Conservation (phyloP, 2,329 filamentous ascomycete species). For the Exophiala aquamarina region DNA sequence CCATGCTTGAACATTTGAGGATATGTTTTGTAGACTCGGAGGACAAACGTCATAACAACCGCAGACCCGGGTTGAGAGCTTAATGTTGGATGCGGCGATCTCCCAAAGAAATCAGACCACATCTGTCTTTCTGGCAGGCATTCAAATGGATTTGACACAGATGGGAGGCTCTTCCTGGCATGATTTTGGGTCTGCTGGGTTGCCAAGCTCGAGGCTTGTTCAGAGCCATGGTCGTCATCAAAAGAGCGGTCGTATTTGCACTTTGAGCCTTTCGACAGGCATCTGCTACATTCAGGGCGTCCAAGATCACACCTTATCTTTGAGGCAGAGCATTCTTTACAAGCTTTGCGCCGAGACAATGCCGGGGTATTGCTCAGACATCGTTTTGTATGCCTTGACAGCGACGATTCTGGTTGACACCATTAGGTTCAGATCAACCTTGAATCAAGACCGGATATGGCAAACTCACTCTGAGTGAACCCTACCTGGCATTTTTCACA, state of each 20-base stretch:
- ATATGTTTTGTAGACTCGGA: constrained; percentile 4
- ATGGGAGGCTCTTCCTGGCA: too few species aligned
- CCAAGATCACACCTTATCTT: constrained; percentile 4
- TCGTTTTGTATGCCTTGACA: constrained; percentile 1
- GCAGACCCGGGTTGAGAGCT: not conserved
- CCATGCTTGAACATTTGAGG: constrained; percentile 3
- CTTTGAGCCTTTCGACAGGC: not conserved
- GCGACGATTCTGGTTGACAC: not conserved
- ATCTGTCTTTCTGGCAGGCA: too few species aligned
- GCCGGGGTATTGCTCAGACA: constrained; percentile 1
- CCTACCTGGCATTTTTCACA: too few species aligned
- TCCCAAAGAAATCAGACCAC: too few species aligned
- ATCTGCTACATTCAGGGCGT: constrained; percentile 2
- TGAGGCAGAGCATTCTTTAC: constrained; percentile 4
- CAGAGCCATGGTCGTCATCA: not conserved
- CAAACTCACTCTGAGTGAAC: constrained; percentile 3
- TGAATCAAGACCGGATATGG: not conserved
- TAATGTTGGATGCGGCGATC: not conserved
- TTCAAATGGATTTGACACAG: too few species aligned
- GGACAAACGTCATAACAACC: constrained; percentile 2
- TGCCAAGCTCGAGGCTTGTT: not conserved
- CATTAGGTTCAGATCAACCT: not conserved
- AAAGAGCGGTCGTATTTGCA: not conserved
- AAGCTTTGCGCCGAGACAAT: not conserved
- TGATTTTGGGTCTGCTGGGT: too few species aligned